A percentile compares a stretch with the other conserved stretches of the same genome.
phyloP scores from a whole-genome alignment of 441 rosid species.

The Corymbia calophylla region DNA sequence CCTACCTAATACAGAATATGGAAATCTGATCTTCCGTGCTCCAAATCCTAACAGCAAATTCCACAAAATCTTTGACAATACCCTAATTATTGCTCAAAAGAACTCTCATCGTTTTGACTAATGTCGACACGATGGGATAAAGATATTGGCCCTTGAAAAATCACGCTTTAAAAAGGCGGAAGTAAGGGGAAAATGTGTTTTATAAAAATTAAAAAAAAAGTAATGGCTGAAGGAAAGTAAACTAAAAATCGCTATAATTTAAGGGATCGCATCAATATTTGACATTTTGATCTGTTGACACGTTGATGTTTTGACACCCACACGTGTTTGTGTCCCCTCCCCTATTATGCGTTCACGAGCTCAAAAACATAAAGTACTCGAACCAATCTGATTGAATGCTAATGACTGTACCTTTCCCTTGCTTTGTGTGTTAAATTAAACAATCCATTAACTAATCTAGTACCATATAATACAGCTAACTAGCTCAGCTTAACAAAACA shows the following conservation, averaged over 20 bases:
- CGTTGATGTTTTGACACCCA: conserved; percentile 8
- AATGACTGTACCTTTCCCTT: background rate
- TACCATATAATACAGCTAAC: background rate
- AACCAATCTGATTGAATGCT: conserved; percentile 15
- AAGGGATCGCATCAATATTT: background rate
- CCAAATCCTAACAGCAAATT: background rate
- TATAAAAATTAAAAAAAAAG: background rate
- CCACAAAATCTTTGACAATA: background rate
- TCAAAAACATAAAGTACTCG: background rate
- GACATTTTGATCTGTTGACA: background rate
- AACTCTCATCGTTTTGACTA: background rate
- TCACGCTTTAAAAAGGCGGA: background rate
- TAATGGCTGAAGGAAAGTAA: background rate
- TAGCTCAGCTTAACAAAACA: background rate
- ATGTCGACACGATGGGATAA: background rate
- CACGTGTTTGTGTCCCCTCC: conserved; percentile 18
- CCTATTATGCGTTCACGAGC: background rate
- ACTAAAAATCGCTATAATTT: background rate
- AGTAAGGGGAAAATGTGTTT: background rate
- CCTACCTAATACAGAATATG: background rate
- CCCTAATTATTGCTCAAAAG: background rate
- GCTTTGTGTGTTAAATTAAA: background rate
- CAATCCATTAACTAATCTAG: background rate
- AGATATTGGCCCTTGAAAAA: background rate
- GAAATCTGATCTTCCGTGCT: background rate